Percentiles rank a stretch among this genome's conserved stretches.
These are phyloP conservation scores for Raphanus hybrid DNA, from an alignment of 441 rosid species.

Conservation along the genomic window DNA sequence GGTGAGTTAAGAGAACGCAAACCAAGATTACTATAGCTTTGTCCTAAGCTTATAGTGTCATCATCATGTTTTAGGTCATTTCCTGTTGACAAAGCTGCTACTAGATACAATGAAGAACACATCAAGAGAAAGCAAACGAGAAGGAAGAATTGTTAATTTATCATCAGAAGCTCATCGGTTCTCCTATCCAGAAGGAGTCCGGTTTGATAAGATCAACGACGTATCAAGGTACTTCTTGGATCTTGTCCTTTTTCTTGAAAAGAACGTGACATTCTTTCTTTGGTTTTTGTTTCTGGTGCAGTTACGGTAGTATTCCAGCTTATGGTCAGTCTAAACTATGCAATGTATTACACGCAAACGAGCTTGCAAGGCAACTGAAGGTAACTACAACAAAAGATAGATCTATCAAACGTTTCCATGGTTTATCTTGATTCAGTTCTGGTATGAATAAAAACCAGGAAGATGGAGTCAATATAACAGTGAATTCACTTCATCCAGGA, in stretches of 20 bases:
- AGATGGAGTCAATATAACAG: constrained; percentile 63
- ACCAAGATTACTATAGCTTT: not conserved
- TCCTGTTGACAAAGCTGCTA: constrained; percentile 66
- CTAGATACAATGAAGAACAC: constrained; percentile 72
- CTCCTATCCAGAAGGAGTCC: constrained; percentile 62
- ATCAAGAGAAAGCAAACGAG: constrained; percentile 50
- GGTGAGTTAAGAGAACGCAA: constrained; percentile 38
- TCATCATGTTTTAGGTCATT: constrained; percentile 58
- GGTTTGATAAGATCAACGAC: constrained; percentile 62
- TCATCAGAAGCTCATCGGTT: constrained; percentile 63
- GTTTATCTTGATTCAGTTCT: no score
- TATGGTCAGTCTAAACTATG: constrained; percentile 69
- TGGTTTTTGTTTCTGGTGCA: constrained; percentile 26
- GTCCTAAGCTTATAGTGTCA: not conserved
- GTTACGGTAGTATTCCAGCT: constrained; percentile 49
- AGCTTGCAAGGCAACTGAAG: constrained; percentile 59
- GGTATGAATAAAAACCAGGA: constrained; percentile 46
- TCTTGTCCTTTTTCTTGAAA: not conserved
- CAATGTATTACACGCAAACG: constrained; percentile 61
- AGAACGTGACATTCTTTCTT: not conserved
- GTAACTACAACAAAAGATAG: constrained; percentile 19
- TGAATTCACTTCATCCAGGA: constrained; percentile 72
- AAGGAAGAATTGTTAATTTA: constrained; percentile 72
- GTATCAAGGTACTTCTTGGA: constrained; percentile 48
- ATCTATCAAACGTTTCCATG: not conserved